Percentiles rank a stretch among this genome's conserved stretches.
These are phyloP conservation scores for Leucosporidium yakuticum DNA, from an alignment of 768 basidiomycete genomes.

Conservation along the genomic window DNA sequence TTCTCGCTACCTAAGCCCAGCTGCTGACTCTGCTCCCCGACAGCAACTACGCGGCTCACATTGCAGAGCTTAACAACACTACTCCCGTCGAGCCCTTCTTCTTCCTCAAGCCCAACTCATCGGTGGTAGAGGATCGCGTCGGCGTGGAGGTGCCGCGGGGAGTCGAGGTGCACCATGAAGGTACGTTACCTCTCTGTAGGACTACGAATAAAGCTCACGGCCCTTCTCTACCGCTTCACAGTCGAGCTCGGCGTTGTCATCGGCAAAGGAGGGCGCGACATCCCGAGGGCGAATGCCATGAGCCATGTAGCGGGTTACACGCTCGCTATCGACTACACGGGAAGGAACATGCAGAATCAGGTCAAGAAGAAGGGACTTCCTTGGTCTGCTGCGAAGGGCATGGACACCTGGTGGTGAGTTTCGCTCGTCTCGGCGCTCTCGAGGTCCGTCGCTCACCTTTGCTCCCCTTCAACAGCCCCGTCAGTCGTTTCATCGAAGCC, in stretches of 20 bases:
- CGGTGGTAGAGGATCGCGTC: slow-evolving; percentile 62
- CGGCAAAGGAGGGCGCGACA: slow-evolving; percentile 77
- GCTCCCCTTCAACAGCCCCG: slow-evolving; percentile 4
- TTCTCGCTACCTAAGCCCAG: too few species aligned
- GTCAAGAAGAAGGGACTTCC: slow-evolving; percentile 92
- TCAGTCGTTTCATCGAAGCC: slow-evolving; percentile 75
- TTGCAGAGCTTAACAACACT: slow-evolving; percentile 74
- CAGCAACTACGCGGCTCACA: too few species aligned
- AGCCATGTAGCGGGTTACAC: slow-evolving; percentile 72
- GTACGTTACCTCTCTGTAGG: slow-evolving; percentile 46
- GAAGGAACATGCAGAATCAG: slow-evolving; percentile 85
- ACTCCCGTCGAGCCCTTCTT: slow-evolving; percentile 93
- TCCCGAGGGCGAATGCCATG: slow-evolving; percentile 63
- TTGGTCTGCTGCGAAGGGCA: slow-evolving; percentile 94
- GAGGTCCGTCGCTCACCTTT: neutral
- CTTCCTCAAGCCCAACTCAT: slow-evolving; percentile 94
- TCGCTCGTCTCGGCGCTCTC: slow-evolving; percentile 13
- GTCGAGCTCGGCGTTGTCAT: slow-evolving; percentile 98
- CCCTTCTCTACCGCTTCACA: slow-evolving; percentile 39
- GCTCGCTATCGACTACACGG: slow-evolving; percentile 93
- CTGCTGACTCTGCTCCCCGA: too few species aligned
- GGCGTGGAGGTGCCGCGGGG: slow-evolving; percentile 79
- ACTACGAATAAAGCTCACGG: neutral
- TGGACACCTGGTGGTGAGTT: slow-evolving; percentile 83
- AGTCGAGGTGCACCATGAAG: slow-evolving; percentile 83